Evolutionary conservation across 2,329 filamentous ascomycete species (phyloP).

Genomic region (Tolypocladium endophyticum): DNA sequence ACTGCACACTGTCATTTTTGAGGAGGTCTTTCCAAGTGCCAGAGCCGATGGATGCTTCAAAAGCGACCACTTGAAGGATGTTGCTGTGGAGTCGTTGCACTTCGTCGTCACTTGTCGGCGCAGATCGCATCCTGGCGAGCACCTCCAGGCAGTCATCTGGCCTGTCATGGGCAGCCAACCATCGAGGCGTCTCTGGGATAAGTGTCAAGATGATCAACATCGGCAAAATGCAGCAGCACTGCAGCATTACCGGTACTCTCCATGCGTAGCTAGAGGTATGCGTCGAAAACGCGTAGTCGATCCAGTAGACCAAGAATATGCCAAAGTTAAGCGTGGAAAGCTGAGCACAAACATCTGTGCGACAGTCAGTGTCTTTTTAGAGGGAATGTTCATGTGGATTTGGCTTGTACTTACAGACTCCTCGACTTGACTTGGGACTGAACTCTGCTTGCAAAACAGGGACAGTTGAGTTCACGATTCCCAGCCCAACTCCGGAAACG

Average conservation of each 20-base stretch:
- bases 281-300: constrained; percentile 29
- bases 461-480: constrained; percentile 32
- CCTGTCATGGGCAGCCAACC: constrained; percentile 27
- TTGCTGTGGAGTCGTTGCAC: constrained; percentile 15
- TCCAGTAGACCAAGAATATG: constrained; percentile 34
- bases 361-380: neutral
- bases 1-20: constrained; percentile 20
- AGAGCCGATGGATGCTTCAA: constrained; percentile 19
- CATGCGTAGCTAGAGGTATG: constrained; percentile 21
- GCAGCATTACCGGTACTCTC: constrained; percentile 30
- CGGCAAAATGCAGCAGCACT: constrained; percentile 26
- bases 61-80: constrained; percentile 20
- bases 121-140: constrained; percentile 21
- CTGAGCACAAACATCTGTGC: constrained; percentile 31
- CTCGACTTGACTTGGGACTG: constrained; percentile 25
- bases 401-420: constrained; percentile 12
- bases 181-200: constrained; percentile 33
- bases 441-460: constrained; percentile 34
- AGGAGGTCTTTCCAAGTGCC: constrained; percentile 19
- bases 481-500: constrained; percentile 35
- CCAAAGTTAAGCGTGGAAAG: constrained; percentile 36
- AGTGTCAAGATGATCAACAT: constrained; percentile 25
- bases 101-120: constrained; percentile 9
- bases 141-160: constrained; percentile 24
- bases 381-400: too few species aligned